phyloP scores from a whole-genome alignment of 371 early-diverging fungal species.

The Blyttiomyces sp. region DNA sequence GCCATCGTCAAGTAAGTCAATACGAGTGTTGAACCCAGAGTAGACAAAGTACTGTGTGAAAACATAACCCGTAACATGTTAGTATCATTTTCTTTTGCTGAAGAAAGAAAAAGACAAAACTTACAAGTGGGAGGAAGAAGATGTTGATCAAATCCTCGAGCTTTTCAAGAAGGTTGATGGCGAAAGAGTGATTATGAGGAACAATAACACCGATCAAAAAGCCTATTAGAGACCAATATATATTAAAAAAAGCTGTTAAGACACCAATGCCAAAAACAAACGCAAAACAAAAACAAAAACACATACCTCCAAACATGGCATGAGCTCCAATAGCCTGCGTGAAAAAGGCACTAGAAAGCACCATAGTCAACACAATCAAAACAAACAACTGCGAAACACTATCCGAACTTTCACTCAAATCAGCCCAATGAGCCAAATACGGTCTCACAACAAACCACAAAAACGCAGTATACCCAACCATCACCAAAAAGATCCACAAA shows the following conservation, averaged over 20 bases:
- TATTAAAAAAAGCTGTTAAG: neutral
- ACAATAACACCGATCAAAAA: constrained; percentile 74
- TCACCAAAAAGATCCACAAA: constrained; percentile 21
- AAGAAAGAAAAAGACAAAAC: no score
- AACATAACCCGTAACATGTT: neutral
- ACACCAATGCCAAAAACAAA: no score
- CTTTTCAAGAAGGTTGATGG: constrained; percentile 81
- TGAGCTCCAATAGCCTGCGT: constrained; percentile 86
- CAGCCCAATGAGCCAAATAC: constrained; percentile 11
- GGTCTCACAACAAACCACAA: constrained; percentile 26
- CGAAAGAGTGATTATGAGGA: constrained; percentile 85
- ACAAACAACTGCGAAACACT: constrained; percentile 54
- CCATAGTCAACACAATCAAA: constrained; percentile 22
- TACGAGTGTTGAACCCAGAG: neutral
- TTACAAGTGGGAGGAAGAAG: constrained; percentile 81
- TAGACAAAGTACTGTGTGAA: constrained; percentile 1
- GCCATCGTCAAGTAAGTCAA: neutral
- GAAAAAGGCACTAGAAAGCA: constrained; percentile 64
- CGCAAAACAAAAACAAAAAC: no score
- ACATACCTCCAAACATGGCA: constrained; percentile 81
- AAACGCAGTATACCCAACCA: constrained; percentile 18
- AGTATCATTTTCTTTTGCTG: neutral
- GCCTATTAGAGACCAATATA: neutral
- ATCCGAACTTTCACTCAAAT: constrained; percentile 1
- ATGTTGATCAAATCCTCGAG: constrained; percentile 87